Evolutionary conservation across 129 eudicot genomes (phyloP).

Genomic region (Arctium minus): DNA sequence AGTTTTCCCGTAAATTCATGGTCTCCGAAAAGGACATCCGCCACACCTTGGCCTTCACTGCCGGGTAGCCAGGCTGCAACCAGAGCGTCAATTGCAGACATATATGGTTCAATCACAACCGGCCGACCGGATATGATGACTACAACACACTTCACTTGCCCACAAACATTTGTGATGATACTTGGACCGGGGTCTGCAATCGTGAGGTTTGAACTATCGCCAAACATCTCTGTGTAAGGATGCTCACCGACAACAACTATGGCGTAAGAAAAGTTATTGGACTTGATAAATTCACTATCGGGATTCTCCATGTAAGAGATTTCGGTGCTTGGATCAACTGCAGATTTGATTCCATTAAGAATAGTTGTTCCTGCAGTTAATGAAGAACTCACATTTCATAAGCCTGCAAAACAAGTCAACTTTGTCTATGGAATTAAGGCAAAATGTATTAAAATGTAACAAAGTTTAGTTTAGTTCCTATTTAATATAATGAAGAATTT

Average conservation of each 20-base stretch:
- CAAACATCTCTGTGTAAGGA: conserved; percentile 61
- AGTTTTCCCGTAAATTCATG: conserved; percentile 57
- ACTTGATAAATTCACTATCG: conserved; percentile 32
- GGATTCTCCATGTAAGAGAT: conserved; percentile 52
- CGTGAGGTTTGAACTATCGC: conserved; percentile 58
- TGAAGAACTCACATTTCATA: neutral
- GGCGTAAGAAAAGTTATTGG: conserved; percentile 51
- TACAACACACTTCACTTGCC: conserved; percentile 50
- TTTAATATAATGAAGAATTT: neutral
- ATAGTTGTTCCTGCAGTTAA: conserved; percentile 63
- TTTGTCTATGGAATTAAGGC: neutral
- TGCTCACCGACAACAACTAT: conserved; percentile 63
- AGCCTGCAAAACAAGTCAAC: neutral
- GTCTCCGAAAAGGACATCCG: conserved; percentile 73
- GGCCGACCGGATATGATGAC: conserved; percentile 61
- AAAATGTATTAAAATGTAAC: neutral
- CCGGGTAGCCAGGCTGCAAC: conserved; percentile 89
- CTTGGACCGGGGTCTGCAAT: conserved; percentile 59
- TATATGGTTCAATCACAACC: conserved; percentile 60
- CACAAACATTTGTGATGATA: conserved; percentile 49
- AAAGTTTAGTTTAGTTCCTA: neutral
- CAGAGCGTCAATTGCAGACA: conserved; percentile 52
- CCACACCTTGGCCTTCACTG: conserved; percentile 67
- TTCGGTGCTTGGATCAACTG: conserved; percentile 44
- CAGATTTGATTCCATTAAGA: conserved; percentile 45